Percentiles rank a stretch among this genome's conserved stretches.
These are phyloP conservation scores for Sphagnum contortum DNA, from an alignment of 225 moss, liverwort and hornwort genomes.

Conservation along the genomic window DNA sequence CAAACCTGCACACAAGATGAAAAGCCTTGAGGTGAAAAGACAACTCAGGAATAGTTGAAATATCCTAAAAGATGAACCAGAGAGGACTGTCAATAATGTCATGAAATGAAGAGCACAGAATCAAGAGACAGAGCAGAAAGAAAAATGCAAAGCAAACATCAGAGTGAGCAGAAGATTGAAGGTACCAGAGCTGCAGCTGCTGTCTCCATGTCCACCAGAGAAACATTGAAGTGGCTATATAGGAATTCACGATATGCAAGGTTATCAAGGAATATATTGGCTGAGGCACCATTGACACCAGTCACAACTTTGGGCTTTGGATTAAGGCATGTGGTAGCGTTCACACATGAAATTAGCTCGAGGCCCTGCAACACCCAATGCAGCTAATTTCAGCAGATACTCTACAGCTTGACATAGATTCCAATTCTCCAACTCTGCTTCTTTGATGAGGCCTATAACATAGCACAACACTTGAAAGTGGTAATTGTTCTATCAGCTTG, in stretches of 20 bases:
- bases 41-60: not conserved
- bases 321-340: conserved; percentile 16
- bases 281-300: conserved; percentile 13
- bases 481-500: too few species aligned
- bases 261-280: conserved; percentile 26
- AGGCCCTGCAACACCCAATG: conserved; percentile 6
- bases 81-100: too few species aligned
- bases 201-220: conserved; percentile 31
- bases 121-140: not conserved
- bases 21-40: not conserved
- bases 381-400: too few species aligned
- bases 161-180: not conserved
- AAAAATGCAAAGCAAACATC: not conserved
- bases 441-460: too few species aligned
- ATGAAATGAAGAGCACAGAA: too few species aligned
- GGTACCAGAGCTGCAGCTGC: conserved; percentile 26
- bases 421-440: too few species aligned
- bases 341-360: conserved; percentile 9
- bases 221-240: conserved; percentile 14
- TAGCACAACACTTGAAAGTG: too few species aligned
- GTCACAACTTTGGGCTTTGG: conserved; percentile 15
- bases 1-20: conserved; percentile 10
- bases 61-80: too few species aligned
- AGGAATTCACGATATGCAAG: conserved; percentile 21
- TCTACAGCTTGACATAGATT: too few species aligned